Conservation (phyloP, 345 rosid genomes). For the Populus deltoides region DNA sequence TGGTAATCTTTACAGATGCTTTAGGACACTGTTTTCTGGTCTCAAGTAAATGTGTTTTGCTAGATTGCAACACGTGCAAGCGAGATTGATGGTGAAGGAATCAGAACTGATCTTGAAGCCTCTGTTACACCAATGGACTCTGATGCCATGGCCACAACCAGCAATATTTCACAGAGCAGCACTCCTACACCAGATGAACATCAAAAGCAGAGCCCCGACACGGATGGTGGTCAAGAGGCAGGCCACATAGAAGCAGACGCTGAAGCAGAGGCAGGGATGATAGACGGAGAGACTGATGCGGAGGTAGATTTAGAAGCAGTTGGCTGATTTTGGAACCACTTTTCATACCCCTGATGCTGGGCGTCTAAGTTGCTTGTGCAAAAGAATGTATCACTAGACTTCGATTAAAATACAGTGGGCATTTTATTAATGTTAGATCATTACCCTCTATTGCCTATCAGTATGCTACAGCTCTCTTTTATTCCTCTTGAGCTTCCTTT, state of each 20-base stretch:
- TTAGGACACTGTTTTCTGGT: neutral
- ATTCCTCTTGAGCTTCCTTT: neutral
- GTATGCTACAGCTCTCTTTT: neutral
- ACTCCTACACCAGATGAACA: conserved; percentile 70
- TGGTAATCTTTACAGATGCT: neutral
- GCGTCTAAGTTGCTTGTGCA: neutral
- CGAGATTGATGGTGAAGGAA: conserved; percentile 65
- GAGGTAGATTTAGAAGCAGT: conserved; percentile 54
- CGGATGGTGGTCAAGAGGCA: conserved; percentile 66
- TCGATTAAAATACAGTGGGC: neutral
- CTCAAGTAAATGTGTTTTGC: neutral
- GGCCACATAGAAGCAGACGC: conserved; percentile 69
- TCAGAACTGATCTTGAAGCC: conserved; percentile 54
- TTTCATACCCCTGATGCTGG: neutral
- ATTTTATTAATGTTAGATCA: neutral
- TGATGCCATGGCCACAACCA: conserved; percentile 35
- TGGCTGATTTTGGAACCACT: conserved; percentile 17
- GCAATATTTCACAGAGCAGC: conserved; percentile 41
- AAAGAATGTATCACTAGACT: neutral
- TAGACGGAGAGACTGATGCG: conserved; percentile 75
- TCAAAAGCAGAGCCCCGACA: conserved; percentile 69
- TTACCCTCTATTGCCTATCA: neutral
- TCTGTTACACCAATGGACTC: conserved; percentile 57
- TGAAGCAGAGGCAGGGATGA: conserved; percentile 46
- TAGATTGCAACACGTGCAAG: conserved; percentile 51